Evolutionary conservation across 495 filamentous ascomycete genomes (phyloP).

Genomic region (Podospora anserina): DNA sequence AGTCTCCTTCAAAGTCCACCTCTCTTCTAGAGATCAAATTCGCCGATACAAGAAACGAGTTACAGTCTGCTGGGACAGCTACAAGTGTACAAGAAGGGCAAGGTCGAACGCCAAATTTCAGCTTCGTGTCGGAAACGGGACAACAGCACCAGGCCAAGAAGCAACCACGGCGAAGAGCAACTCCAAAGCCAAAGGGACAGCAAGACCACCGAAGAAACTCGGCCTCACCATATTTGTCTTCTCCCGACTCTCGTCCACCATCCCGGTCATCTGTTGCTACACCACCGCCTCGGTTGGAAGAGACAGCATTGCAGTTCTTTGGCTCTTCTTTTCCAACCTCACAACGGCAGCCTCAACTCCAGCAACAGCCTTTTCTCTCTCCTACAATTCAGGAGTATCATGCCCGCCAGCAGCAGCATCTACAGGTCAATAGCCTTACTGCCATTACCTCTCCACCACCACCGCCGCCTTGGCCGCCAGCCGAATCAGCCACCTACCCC

Average conservation of each 20-base stretch:
- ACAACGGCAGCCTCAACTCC: no score
- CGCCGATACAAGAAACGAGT: conserved; percentile 16
- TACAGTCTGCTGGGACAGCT: not conserved
- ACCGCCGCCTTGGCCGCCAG: not conserved
- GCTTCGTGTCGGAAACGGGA: conserved; percentile 1
- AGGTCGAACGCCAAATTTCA: not conserved
- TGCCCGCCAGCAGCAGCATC: not conserved
- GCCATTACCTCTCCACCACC: no score
- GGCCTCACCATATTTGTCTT: not conserved
- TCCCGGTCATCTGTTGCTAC: conserved; percentile 1
- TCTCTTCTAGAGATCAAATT: conserved; percentile 23
- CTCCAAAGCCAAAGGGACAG: conserved; percentile 1
- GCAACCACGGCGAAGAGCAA: conserved; percentile 13
- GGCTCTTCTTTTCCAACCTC: no score
- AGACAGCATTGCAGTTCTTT: not conserved
- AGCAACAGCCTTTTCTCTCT: not conserved
- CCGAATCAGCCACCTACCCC: not conserved
- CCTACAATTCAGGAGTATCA: not conserved
- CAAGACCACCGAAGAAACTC: conserved; percentile 13
- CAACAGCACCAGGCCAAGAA: conserved; percentile 17
- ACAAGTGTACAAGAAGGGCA: not conserved
- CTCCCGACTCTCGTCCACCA: not conserved
- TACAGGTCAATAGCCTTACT: not conserved
- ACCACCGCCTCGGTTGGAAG: not conserved
- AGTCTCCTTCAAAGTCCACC: not conserved